Evolutionary conservation across 2,329 filamentous ascomycete species (phyloP).

Genomic region (Beauveria varroae): DNA sequence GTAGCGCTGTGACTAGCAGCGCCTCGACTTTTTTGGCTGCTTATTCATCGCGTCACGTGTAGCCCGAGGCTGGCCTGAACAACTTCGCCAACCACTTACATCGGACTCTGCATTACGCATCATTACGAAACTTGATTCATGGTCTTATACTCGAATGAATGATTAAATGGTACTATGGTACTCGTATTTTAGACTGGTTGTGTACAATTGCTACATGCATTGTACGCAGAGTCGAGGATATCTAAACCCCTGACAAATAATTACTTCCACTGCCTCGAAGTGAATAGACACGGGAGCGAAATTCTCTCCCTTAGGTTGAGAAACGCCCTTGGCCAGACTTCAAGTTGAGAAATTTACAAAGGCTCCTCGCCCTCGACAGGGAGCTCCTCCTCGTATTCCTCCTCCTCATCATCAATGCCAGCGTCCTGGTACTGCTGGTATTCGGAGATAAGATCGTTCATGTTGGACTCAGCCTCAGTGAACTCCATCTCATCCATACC

Average conservation of each 20-base stretch:
- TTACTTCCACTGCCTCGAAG: slow-evolving; percentile 23
- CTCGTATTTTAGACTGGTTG: slow-evolving; percentile 22
- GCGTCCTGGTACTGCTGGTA: slow-evolving; percentile 99
- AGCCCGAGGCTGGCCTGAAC: background rate
- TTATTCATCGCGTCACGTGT: slow-evolving; percentile 29
- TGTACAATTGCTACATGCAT: slow-evolving; percentile 24
- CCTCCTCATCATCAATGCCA: slow-evolving; percentile 89
- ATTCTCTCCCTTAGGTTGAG: background rate
- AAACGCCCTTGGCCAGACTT: slow-evolving; percentile 6
- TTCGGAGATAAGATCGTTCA: slow-evolving; percentile 99
- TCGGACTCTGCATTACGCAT: background rate
- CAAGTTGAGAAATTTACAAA: slow-evolving; percentile 21
- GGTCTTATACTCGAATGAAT: background rate
- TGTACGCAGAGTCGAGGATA: slow-evolving; percentile 31
- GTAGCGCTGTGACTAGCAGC: background rate
- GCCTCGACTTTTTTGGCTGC: slow-evolving; percentile 20
- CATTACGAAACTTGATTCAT: background rate
- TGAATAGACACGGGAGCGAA: slow-evolving; percentile 13
- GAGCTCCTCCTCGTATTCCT: slow-evolving; percentile 23
- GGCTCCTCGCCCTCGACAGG: slow-evolving; percentile 62
- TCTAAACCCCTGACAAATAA: slow-evolving; percentile 29
- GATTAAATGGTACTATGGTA: slow-evolving; percentile 22
- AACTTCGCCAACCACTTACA: background rate
- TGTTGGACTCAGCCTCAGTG: slow-evolving; percentile 99
- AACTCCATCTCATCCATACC: slow-evolving; percentile 99